phyloP scores from a whole-genome alignment of 1,284 basidiomycete genomes.

The Laetiporus sulphureus region DNA sequence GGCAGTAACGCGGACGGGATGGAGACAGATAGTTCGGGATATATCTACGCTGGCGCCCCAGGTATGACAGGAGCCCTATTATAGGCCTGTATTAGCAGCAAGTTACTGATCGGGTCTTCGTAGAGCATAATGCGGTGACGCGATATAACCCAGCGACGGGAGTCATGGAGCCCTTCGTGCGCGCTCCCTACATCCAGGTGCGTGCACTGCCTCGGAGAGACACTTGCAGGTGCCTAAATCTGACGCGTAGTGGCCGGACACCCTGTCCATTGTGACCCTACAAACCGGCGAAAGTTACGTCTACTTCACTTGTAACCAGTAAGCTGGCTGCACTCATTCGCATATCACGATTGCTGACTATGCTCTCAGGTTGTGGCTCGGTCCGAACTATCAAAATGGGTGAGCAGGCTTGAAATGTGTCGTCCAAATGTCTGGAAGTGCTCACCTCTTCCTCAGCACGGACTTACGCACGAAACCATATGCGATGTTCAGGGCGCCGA shows the following conservation, averaged over 20 bases:
- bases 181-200: constrained; percentile 22
- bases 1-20: constrained; percentile 22
- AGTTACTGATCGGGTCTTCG: neutral
- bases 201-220: too few species aligned
- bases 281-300: constrained; percentile 11
- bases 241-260: constrained; percentile 14
- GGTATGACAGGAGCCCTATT: constrained; percentile 3
- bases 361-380: constrained; percentile 16
- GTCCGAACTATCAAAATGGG: constrained; percentile 20
- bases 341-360: constrained; percentile 1
- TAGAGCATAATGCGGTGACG: constrained; percentile 24
- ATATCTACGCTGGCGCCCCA: constrained; percentile 21
- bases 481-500: constrained; percentile 10
- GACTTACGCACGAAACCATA: constrained; percentile 11
- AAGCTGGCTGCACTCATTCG: neutral
- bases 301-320: constrained; percentile 18
- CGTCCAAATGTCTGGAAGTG: too few species aligned
- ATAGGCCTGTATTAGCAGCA: neutral
- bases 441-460: constrained; percentile 4
- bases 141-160: constrained; percentile 21
- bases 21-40: constrained; percentile 21
- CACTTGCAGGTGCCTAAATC: too few species aligned
- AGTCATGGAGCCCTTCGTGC: constrained; percentile 20
- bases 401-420: too few species aligned
- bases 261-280: constrained; percentile 12